Evolutionary conservation across 257 asterid species (phyloP), one percentile per base, ranked within the genome.

Genomic region (Mentha longifolia): DNA sequence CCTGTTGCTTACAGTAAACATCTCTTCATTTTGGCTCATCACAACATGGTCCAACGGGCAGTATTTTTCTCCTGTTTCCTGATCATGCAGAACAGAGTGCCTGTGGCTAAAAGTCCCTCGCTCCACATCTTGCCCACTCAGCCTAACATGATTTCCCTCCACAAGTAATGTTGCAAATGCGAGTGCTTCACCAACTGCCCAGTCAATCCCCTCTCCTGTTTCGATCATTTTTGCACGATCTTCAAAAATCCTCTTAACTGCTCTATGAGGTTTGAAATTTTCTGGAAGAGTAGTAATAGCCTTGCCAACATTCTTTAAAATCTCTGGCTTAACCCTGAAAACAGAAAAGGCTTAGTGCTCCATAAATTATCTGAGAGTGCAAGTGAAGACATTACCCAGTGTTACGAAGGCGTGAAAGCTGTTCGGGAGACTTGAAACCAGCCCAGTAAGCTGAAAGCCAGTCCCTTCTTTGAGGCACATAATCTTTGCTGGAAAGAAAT

Each of bases 1-100:
- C 99, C 97, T 95, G 90, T 95, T 95, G 85, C 99, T 92, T 60
- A 95, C 99, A 14, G 98, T 95, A 75, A 91, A 92, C 99, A 88
- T 87, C 91, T 94, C 98, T 79, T 89, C 97, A 61, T 91, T 74
- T 84, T 94, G 99, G 76, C 89, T 87, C 72, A 83, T 85, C 82
- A 86, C 84, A 46, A 94, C 87, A 86, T 89, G 97, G 83, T 94
- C 99, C 51, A 94, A 68, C 74, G 99, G 99, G 81, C 99, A 94
- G 85, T 89, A 91, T 69, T 64, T 42, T 45, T 71, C 90, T 51
- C 96, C 98, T 3, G 97, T 87, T 77, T 94, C 97, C 77, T 94
- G 99, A 75, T 94, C 97, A 71, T 94, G 99, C 78, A 94, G 49
- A 76, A 94, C 92, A 20, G 97, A 68, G 75, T 94, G 99, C 58